Percentiles rank a stretch among this genome's conserved stretches.
These are phyloP conservation scores for Grosmannia clavigera DNA, from an alignment of 2,329 filamentous ascomycete genomes.

Conservation along the genomic window DNA sequence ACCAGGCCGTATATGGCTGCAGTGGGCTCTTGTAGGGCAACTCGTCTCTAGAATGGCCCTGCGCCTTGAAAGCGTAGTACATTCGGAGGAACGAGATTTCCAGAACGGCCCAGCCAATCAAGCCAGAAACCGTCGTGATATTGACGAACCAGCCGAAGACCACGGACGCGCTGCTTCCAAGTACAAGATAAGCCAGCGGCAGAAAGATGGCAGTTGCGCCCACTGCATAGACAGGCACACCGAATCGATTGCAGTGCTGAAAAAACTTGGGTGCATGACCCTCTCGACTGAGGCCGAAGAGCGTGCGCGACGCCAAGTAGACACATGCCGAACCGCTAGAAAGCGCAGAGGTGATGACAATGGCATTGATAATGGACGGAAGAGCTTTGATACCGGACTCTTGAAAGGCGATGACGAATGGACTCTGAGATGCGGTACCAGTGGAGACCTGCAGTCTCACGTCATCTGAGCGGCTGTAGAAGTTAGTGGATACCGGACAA, in stretches of 20 bases:
- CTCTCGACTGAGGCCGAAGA: conserved; percentile 47
- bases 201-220: neutral
- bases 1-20: no score
- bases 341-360: conserved; percentile 60
- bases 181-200: conserved; percentile 41
- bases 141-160: conserved; percentile 12
- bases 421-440: no score
- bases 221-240: conserved; percentile 35
- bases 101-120: conserved; percentile 33
- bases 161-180: conserved; percentile 18
- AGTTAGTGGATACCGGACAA: no score
- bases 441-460: no score
- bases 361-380: conserved; percentile 61
- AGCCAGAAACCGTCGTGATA: conserved; percentile 49
- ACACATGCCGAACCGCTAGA: conserved; percentile 58
- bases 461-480: no score
- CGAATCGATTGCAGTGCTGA: conserved; percentile 35
- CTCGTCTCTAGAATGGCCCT: no score
- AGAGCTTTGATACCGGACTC: conserved; percentile 46
- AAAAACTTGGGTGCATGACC: conserved; percentile 44
- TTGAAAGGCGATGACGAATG: no score
- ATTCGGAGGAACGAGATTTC: conserved; percentile 34
- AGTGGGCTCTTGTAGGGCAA: no score
- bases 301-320: conserved; percentile 42
- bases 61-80: no score